Percentiles rank a stretch among this genome's conserved stretches.
phyloP scores from a whole-genome alignment of 2,329 filamentous ascomycete species.

The Orbilia blumenaviensis region DNA sequence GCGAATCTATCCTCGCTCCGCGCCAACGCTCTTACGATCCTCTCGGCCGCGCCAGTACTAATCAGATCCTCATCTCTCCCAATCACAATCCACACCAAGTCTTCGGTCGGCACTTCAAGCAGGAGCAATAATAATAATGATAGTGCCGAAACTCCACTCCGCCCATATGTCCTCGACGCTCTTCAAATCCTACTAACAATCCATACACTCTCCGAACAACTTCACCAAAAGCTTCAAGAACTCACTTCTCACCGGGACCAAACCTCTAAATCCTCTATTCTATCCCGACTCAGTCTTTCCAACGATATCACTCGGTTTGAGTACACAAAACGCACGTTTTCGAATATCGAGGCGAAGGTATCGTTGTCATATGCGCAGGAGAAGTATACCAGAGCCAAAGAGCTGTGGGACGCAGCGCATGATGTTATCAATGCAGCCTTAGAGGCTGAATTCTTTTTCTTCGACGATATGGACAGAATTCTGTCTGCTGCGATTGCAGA shows the following conservation, averaged over 20 bases:
- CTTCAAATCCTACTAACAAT: slow-evolving; percentile 36
- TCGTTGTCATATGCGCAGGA: slow-evolving; percentile 33
- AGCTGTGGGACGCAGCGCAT: slow-evolving; percentile 20
- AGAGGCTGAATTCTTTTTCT: slow-evolving; percentile 47
- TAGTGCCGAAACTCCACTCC: slow-evolving; percentile 26
- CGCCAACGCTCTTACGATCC: slow-evolving; percentile 32
- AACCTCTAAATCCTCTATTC: slow-evolving; percentile 47
- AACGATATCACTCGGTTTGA: slow-evolving; percentile 37
- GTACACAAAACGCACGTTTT: slow-evolving; percentile 46
- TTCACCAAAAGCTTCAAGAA: slow-evolving; percentile 27
- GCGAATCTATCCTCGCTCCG: slow-evolving; percentile 36
- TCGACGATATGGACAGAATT: slow-evolving; percentile 45
- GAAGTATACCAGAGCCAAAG: slow-evolving; percentile 20
- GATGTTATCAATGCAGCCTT: slow-evolving; percentile 34
- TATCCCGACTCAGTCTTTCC: slow-evolving; percentile 23
- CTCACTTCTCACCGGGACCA: slow-evolving; percentile 36
- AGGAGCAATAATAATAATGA: no score
- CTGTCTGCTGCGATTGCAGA: slow-evolving; percentile 27
- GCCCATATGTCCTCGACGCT: slow-evolving; percentile 40
- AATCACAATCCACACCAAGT: slow-evolving; percentile 1
- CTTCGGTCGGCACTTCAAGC: background rate
- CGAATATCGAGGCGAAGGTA: slow-evolving; percentile 34
- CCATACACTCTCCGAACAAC: slow-evolving; percentile 33
- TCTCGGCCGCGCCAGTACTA: slow-evolving; percentile 23
- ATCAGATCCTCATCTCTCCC: slow-evolving; percentile 44